These are phyloP conservation scores for Omphalea diandra DNA, from an alignment of 441 rosid genomes.

Conservation along the genomic window DNA sequence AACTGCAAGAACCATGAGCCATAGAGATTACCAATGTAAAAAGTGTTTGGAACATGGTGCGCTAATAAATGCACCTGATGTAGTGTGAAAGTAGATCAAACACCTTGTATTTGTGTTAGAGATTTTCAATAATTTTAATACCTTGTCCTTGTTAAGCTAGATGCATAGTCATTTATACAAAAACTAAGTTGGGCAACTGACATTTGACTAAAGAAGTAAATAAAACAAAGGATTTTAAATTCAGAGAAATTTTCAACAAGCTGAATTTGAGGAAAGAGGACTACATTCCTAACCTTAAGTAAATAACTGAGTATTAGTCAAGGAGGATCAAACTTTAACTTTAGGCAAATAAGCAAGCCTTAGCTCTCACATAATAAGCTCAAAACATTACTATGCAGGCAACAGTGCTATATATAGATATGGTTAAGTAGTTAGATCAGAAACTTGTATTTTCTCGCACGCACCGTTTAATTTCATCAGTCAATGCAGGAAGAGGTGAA, in stretches of 20 bases:
- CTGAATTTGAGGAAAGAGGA: neutral
- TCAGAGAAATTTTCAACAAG: neutral
- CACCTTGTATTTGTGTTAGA: neutral
- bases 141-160: neutral
- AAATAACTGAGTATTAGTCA: neutral
- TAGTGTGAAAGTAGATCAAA: conserved; percentile 13
- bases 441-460: neutral
- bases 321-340: neutral
- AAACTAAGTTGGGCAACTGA: conserved; percentile 5
- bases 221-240: neutral
- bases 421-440: neutral
- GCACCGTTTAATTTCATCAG: conserved; percentile 83
- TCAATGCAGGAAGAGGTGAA: conserved; percentile 74
- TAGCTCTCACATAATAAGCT: neutral
- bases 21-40: conserved; percentile 11
- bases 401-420: neutral
- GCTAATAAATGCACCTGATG: neutral
- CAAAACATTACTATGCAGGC: neutral
- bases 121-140: neutral
- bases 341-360: neutral
- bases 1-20: conserved; percentile 17
- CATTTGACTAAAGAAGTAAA: no score
- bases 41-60: neutral
- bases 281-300: neutral
- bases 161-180: neutral